Evolutionary conservation across 1,139 yeast genomes (phyloP), one percentile per base, ranked within the genome.

Genomic region (Hemisphaericaspora lyxosophila): DNA sequence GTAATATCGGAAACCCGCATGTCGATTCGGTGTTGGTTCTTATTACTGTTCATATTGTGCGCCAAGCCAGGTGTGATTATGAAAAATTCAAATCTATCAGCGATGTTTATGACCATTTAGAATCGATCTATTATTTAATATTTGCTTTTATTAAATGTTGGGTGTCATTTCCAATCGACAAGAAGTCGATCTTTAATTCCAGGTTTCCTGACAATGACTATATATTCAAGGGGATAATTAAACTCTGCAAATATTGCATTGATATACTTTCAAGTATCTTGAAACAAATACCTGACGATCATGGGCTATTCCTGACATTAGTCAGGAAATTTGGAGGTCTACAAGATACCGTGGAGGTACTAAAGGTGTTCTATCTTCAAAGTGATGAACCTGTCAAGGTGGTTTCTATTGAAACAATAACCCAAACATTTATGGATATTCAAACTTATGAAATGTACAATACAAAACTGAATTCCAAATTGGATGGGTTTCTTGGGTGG

Each of bases 161-260:
- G 74, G 41, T 67, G 2, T 51, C 61, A 0, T 56, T 60, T 34
- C 45, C 48, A 2, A 27, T 34, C 11, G 52, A 51, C 5, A 16
- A 33, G 5, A 44, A 43, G 14, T 43, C 53, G 43, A 52, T 67
- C 4, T 68, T 55, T 46, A 64, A 64, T 43, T 54, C 65, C 2
- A 46, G 59, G 12, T 53, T 54, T 20, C 52, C 56, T 2, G 71
- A 71, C 3, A 67, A 68, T 44, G 48, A 51, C 3, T 56, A 50
- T 11, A 45, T 69, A 8, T 67, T 69, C 38, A 47, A 48, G 6
- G 71, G 59, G 1, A 31, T 55, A 1, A 16, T 39, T 5, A 43
- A 41, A 33, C 39, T 55, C 23, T 33, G 51, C 24, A 47, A 28
- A 16, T 60, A 34, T 35, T 35, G 54, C 22, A 28, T 19, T 19